phyloP scores from a whole-genome alignment of 1,139 yeast species.

The Yamadazyma songkhlaensis region DNA sequence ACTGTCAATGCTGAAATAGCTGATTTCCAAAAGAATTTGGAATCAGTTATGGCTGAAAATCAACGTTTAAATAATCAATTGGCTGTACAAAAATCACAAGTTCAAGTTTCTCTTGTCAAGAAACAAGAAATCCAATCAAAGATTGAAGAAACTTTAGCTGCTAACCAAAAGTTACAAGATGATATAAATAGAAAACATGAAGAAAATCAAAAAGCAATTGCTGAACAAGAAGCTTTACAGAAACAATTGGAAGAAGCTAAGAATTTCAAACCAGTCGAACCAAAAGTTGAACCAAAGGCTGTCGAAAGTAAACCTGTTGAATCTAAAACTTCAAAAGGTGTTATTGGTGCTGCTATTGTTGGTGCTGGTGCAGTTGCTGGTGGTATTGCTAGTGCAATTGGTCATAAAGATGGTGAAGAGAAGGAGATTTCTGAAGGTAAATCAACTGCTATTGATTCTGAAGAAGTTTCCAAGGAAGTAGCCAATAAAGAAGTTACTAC shows the following conservation, averaged over 20 bases:
- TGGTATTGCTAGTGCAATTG: slow-evolving; percentile 15
- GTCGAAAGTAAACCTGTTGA: no score
- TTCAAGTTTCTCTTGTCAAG: slow-evolving; percentile 59
- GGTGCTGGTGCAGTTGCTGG: slow-evolving; percentile 24
- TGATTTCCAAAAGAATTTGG: slow-evolving; percentile 56
- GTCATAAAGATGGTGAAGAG: background rate
- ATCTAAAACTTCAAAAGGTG: slow-evolving; percentile 12
- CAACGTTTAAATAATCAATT: slow-evolving; percentile 61
- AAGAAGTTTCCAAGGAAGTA: background rate
- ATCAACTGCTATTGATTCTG: background rate
- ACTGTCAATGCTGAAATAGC: slow-evolving; percentile 63
- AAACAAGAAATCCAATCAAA: slow-evolving; percentile 41
- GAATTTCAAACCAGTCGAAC: slow-evolving; percentile 18
- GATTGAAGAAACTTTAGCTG: slow-evolving; percentile 26
- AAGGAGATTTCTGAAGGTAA: slow-evolving; percentile 1
- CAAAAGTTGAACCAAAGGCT: slow-evolving; percentile 11
- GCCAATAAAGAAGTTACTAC: background rate
- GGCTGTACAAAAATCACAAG: slow-evolving; percentile 67
- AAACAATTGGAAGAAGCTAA: slow-evolving; percentile 19
- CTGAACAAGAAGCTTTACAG: slow-evolving; percentile 33
- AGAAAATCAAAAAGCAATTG: slow-evolving; percentile 27
- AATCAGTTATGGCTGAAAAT: slow-evolving; percentile 48
- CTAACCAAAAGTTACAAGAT: slow-evolving; percentile 21
- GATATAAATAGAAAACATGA: slow-evolving; percentile 23
- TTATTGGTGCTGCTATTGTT: slow-evolving; percentile 27